Evolutionary conservation across 495 filamentous ascomycete genomes (phyloP), one percentile per base, ranked within the genome.

Genomic region (Annulohypoxylon moriforme): DNA sequence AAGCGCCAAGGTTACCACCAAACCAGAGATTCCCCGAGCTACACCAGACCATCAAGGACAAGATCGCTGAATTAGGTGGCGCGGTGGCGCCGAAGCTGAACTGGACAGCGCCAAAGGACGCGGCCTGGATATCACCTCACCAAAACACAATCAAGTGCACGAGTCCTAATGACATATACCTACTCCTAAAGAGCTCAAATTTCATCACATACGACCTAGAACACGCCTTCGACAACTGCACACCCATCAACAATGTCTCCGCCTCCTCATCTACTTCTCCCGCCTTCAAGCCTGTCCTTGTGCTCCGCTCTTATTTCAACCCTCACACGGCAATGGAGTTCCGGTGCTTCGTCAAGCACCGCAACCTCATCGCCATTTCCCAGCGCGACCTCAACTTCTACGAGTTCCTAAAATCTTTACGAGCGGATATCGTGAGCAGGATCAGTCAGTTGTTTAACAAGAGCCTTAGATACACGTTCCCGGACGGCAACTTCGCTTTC

Each of bases 71-170:
- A 62, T 86, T 98, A 0, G 93, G 92, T 33, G 95, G 96, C 64
- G 89, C 88, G 33, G 94, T 94, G 0, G 88, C 89, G 0, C 96
- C 96, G 2, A 99, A 99, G 75, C 84, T 99, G 24, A 97, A 98
- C 84, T 99, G 96, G 96, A 97, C 94, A 29, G 89, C 92, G 3
- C 96, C 96, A 0, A 98, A 98, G 78, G 96, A 99, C 77, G 96
- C 96, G 8, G 92, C 92, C n/a, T 98, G 93, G 89, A 98, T 99
- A 81, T 88, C 87, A 13, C 89, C 93, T 1, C 85, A 83, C 74
- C 93, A 92, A 27, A 98, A 98, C 74, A 94, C 90, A 36, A 89
- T 96, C 74, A 93, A 97, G 77, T 99, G 96, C 80, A 88, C 87
- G 0, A 89, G 87, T 1, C 86, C 96, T 0, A 94, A 94, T 72